Evolutionary conservation across 78 protist genomes (phyloP).

Genomic region (Cavenderia fasciculata): DNA sequence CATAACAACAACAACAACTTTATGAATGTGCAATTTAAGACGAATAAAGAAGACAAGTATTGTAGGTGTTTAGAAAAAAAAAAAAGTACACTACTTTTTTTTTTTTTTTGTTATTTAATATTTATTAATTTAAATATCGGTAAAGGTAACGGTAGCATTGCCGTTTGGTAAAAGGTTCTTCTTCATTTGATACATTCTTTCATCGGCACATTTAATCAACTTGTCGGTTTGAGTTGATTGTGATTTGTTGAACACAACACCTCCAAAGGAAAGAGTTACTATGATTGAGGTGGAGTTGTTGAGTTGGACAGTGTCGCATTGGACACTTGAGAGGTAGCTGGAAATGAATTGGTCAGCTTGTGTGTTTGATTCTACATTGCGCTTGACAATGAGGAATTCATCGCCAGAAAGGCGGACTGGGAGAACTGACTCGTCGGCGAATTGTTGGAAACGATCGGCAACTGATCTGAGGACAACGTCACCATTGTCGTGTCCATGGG

Average conservation of each 20-base stretch:
- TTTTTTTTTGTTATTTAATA: too few relatives aligned
- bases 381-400: constrained; percentile 30
- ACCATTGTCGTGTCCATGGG: constrained; percentile 46
- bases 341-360: constrained; percentile 21
- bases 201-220: constrained; percentile 24
- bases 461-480: constrained; percentile 12
- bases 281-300: too few relatives aligned
- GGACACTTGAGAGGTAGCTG: not conserved
- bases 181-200: constrained; percentile 47
- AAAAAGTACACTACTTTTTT: too few relatives aligned
- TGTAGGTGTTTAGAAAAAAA: too few relatives aligned
- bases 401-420: constrained; percentile 52
- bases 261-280: constrained; percentile 34
- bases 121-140: too few relatives aligned
- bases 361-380: not conserved
- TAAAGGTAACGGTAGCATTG: too few relatives aligned
- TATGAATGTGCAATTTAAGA: too few relatives aligned
- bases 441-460: not conserved
- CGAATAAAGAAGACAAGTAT: too few relatives aligned
- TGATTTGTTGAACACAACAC: constrained; percentile 34
- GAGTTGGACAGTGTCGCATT: too few relatives aligned
- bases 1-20: too few relatives aligned
- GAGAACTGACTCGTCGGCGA: not conserved
- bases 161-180: too few relatives aligned
- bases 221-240: not conserved